These are phyloP conservation scores for Austroboletus niveus DNA, from an alignment of 1,284 basidiomycete species.

Conservation along the genomic window DNA sequence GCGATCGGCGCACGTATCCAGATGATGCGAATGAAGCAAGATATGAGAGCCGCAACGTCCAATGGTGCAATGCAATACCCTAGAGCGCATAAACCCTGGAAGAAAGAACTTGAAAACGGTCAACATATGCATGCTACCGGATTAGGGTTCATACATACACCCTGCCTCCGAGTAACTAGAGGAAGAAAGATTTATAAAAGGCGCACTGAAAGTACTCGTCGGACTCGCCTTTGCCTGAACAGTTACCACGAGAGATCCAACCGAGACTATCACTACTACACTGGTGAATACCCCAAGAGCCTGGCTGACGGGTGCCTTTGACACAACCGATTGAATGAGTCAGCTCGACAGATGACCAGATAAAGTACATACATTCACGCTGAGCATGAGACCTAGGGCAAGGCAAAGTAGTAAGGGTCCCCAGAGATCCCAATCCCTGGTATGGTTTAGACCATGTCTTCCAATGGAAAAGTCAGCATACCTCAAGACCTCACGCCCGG, in stretches of 20 bases:
- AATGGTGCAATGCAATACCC: conserved; percentile 92
- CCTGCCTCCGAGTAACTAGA: conserved; percentile 85
- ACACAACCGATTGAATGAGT: conserved; percentile 2
- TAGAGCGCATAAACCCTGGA: conserved; percentile 90
- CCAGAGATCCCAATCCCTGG: conserved; percentile 95
- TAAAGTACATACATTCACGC: conserved; percentile 67
- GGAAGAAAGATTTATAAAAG: conserved; percentile 2
- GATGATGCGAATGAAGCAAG: conserved; percentile 82
- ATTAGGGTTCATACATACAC: conserved; percentile 56
- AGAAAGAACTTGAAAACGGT: conserved; percentile 68
- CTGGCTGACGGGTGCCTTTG: conserved; percentile 79
- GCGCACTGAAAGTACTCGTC: neutral
- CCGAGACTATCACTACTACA: conserved; percentile 86
- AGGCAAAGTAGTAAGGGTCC: conserved; percentile 88
- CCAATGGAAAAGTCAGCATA: conserved; percentile 30
- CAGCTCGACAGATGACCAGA: neutral
- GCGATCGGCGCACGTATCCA: conserved; percentile 86
- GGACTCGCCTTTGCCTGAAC: conserved; percentile 80
- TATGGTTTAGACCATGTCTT: conserved; percentile 9
- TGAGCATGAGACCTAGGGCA: conserved; percentile 82
- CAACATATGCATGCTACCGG: neutral
- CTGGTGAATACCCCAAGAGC: conserved; percentile 88
- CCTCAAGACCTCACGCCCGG: conserved; percentile 78
- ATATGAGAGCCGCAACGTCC: conserved; percentile 82
- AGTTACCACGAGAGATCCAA: conserved; percentile 87